These are phyloP conservation scores for Ulvella scutata DNA, from an alignment of 139 green algal genomes.

Conservation along the genomic window DNA sequence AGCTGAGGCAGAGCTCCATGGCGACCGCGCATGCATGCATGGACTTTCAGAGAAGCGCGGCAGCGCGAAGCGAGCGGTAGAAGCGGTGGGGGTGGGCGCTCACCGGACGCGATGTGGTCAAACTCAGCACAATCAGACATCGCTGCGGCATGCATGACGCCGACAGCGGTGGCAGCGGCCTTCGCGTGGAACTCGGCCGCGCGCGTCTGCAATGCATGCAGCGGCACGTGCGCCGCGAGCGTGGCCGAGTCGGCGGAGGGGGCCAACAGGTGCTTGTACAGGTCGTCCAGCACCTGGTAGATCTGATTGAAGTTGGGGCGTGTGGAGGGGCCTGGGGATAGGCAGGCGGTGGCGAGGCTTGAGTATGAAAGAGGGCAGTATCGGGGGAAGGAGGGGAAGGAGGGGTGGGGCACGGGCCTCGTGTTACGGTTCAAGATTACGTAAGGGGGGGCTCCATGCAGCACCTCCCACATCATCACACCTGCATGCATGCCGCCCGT, in stretches of 20 bases:
- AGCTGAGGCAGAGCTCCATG: no score
- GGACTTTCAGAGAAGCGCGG: no score
- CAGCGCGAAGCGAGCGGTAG: no score
- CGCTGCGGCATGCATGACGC: no score
- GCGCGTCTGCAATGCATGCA: no score
- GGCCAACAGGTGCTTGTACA: background rate
- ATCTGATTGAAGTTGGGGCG: background rate
- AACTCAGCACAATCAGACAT: no score
- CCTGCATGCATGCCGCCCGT: background rate
- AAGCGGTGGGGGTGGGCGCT: no score
- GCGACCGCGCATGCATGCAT: no score
- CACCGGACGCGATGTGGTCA: no score
- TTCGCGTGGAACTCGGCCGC: no score
- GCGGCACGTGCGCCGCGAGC: background rate
- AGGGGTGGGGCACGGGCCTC: background rate
- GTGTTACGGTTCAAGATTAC: background rate
- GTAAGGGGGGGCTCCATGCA: background rate
- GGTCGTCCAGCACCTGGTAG: background rate
- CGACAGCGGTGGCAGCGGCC: no score
- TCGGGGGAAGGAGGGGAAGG: background rate
- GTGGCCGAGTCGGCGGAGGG: background rate
- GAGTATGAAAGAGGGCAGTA: background rate
- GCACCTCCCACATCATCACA: constrained; percentile 1
- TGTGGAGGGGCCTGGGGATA: background rate
- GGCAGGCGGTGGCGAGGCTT: background rate